These are phyloP conservation scores for Blastobotrys illinoisensis DNA, from an alignment of 1,139 yeast species.

Conservation along the genomic window DNA sequence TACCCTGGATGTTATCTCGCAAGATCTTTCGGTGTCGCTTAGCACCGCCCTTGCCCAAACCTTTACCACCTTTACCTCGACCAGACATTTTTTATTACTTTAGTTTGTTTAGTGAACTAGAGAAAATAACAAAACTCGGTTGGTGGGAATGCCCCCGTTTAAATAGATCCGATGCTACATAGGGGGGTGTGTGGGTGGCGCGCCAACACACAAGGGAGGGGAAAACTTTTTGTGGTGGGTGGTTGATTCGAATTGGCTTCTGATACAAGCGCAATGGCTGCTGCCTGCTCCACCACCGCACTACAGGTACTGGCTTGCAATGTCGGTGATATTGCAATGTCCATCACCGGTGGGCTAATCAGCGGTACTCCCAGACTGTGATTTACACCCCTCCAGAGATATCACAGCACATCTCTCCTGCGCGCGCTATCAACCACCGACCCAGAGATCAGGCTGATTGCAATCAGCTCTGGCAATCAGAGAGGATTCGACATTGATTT, in stretches of 20 bases:
- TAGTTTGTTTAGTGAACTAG: background rate
- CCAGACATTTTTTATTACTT: conserved; percentile 6
- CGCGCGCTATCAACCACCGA: background rate
- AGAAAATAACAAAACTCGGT: background rate
- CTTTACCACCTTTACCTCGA: conserved; percentile 99
- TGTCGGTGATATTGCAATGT: background rate
- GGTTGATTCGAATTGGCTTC: background rate
- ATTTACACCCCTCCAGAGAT: background rate
- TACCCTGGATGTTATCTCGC: conserved; percentile 99
- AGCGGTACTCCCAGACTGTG: background rate
- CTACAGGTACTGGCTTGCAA: background rate
- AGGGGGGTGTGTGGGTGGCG: background rate
- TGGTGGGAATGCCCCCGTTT: background rate
- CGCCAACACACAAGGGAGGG: background rate
- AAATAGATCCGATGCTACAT: background rate
- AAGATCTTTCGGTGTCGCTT: conserved; percentile 99
- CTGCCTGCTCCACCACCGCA: background rate
- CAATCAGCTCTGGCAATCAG: background rate
- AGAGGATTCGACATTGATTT: background rate
- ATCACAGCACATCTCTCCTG: background rate
- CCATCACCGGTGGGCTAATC: background rate
- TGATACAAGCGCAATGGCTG: background rate
- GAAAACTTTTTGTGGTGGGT: background rate
- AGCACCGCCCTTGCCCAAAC: conserved; percentile 99
- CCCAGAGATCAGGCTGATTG: too few species aligned